Evolutionary conservation across 441 rosid genomes (phyloP).

Genomic region (Mallotus japonicus): DNA sequence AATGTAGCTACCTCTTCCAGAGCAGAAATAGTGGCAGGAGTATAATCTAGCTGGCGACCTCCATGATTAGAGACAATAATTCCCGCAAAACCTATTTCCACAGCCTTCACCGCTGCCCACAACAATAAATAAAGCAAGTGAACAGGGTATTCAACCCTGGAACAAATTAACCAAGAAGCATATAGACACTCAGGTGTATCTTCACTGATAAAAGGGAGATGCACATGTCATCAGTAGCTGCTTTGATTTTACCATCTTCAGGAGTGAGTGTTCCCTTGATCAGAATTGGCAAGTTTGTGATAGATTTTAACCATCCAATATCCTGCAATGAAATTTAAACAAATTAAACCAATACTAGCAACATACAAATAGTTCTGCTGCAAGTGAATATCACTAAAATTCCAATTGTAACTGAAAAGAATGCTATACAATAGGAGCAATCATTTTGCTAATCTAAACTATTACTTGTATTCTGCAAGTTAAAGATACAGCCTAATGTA

Average conservation of each 20-base stretch:
- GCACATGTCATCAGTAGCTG: slow-evolving; percentile 1
- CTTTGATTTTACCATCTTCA: slow-evolving; percentile 63
- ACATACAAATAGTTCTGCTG: background rate
- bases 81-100: slow-evolving; percentile 49
- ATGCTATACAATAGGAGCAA: background rate
- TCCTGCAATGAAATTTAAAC: slow-evolving; percentile 45
- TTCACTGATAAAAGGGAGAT: too few relatives aligned
- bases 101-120: slow-evolving; percentile 44
- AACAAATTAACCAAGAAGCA: too few relatives aligned
- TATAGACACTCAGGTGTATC: too few relatives aligned
- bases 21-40: slow-evolving; percentile 44
- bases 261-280: slow-evolving; percentile 71
- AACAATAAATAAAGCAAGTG: background rate
- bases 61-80: slow-evolving; percentile 58
- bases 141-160: background rate
- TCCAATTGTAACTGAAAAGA: too few relatives aligned
- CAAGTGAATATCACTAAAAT: background rate
- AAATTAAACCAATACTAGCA: background rate
- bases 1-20: slow-evolving; percentile 42
- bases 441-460: background rate
- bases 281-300: slow-evolving; percentile 69
- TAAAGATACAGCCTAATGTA: background rate
- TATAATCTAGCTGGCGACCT: slow-evolving; percentile 55
- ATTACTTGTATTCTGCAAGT: background rate
- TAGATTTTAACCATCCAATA: slow-evolving; percentile 69